Conservation (phyloP, 2,329 filamentous ascomycete genomes). For the Penicillium fuscoglaucum region DNA sequence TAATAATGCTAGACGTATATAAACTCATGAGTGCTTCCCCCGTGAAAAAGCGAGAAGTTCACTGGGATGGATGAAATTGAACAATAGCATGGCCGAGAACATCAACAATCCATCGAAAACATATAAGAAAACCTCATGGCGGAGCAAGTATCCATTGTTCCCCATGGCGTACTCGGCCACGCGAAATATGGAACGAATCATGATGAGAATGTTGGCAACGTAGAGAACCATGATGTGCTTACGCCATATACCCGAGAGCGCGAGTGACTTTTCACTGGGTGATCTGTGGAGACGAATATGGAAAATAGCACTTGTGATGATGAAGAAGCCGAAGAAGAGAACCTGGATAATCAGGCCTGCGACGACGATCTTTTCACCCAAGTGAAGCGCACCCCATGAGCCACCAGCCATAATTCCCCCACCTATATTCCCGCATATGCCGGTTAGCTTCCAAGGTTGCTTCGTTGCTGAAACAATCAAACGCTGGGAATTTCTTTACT, state of each 20-base stretch:
- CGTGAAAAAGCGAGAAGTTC: neutral
- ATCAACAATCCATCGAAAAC: neutral
- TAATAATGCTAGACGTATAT: neutral
- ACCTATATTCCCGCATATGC: neutral
- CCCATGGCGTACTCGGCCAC: neutral
- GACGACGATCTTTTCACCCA: neutral
- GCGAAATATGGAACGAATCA: neutral
- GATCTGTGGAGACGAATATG: neutral
- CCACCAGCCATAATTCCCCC: neutral
- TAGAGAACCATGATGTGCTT: neutral
- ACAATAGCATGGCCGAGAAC: neutral
- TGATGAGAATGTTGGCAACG: neutral
- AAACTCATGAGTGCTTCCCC: neutral
- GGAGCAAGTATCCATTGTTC: neutral
- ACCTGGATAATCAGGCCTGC: neutral
- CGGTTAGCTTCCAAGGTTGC: neutral
- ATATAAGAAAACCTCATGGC: neutral
- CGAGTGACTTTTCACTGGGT: neutral
- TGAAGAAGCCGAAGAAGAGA: neutral
- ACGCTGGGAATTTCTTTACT: neutral
- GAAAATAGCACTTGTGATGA: neutral
- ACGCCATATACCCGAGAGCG: neutral
- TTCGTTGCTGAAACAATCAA: neutral
- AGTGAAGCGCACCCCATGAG: neutral
- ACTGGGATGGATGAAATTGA: neutral